A percentile compares a stretch with the other conserved stretches of the same genome.
These are phyloP conservation scores for Dictyostelium firmibasis DNA, from an alignment of 78 protist species.

Conservation along the genomic window DNA sequence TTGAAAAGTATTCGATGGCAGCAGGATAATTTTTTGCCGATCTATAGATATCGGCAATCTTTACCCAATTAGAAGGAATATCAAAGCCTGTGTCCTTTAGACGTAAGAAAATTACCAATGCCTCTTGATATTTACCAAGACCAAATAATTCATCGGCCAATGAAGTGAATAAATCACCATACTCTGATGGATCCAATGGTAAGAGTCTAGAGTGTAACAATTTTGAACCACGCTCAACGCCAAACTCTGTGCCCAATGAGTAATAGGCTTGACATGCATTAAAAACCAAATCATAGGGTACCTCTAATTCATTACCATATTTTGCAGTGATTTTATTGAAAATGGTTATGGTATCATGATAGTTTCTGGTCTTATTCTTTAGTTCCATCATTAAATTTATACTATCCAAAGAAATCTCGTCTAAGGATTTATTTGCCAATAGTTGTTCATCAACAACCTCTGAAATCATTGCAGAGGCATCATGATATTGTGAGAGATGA, in stretches of 20 bases:
- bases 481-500: background rate
- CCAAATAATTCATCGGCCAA: background rate
- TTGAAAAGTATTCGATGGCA: background rate
- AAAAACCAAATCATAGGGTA: background rate
- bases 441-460: background rate
- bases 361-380: background rate
- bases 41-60: background rate
- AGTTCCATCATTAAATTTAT: conserved; percentile 38
- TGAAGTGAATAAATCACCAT: background rate
- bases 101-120: background rate
- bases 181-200: background rate
- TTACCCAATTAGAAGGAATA: background rate
- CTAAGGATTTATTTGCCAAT: background rate
- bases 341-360: background rate
- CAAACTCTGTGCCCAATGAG: background rate
- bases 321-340: background rate
- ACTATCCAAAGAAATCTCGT: background rate
- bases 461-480: conserved; percentile 6
- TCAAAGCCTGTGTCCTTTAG: background rate
- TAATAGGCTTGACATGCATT: conserved; percentile 8
- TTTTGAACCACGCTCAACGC: background rate
- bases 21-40: background rate
- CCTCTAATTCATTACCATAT: background rate
- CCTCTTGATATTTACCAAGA: background rate
- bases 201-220: background rate